Conservation (phyloP, 257 asterid genomes). For the Nicotiana knightiana region DNA sequence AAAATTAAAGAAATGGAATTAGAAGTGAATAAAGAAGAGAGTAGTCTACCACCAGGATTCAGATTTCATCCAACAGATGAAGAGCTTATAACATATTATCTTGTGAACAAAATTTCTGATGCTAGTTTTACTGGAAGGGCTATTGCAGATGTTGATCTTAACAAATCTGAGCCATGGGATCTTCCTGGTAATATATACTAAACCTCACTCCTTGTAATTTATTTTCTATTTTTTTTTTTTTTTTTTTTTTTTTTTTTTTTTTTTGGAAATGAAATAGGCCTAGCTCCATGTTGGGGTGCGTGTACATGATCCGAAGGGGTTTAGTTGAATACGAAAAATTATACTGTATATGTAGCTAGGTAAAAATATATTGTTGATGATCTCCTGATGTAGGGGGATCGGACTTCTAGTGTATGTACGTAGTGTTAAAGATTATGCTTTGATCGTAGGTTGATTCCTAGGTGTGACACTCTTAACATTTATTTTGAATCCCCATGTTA, state of each 20-base stretch:
- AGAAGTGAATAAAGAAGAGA: slow-evolving; percentile 44
- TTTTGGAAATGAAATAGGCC: background rate
- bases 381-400: background rate
- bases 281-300: background rate
- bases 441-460: background rate
- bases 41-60: slow-evolving; percentile 75
- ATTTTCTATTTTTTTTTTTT: background rate
- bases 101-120: slow-evolving; percentile 69
- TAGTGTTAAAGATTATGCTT: background rate
- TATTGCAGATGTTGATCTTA: slow-evolving; percentile 84
- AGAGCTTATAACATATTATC: slow-evolving; percentile 79
- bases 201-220: background rate
- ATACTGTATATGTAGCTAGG: background rate
- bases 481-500: background rate
- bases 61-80: slow-evolving; percentile 90
- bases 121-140: slow-evolving; percentile 70
- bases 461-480: background rate
- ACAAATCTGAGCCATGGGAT: slow-evolving; percentile 98
- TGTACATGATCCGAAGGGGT: background rate
- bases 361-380: background rate
- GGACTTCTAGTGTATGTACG: background rate
- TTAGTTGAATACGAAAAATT: background rate
- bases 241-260: too few relatives aligned
- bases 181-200: slow-evolving; percentile 54
- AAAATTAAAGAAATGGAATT: slow-evolving; percentile 31